A percentile compares a stretch with the other conserved stretches of the same genome.
Conservation (phyloP, 495 filamentous ascomycete species). For the Penicillium arizonense region DNA sequence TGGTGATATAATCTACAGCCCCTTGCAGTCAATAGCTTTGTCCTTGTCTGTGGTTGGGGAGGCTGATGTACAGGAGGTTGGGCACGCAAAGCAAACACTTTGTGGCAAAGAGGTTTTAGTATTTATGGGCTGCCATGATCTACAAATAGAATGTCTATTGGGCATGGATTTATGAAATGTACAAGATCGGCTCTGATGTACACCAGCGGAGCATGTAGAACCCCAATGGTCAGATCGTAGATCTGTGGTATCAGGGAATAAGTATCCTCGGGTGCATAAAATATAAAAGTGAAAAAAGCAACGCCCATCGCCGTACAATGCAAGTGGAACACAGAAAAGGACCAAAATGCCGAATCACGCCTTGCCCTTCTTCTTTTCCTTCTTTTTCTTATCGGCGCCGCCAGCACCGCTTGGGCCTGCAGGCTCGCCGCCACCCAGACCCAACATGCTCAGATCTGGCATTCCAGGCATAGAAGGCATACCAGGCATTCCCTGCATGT, state of each 20-base stretch:
- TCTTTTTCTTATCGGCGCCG: conserved; percentile 46
- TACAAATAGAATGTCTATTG: too few relatives aligned
- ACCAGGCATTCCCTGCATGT: conserved; percentile 43
- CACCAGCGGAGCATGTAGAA: too few relatives aligned
- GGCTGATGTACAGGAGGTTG: background rate
- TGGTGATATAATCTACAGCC: background rate
- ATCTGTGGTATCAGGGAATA: conserved; percentile 6
- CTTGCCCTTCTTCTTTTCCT: conserved; percentile 52
- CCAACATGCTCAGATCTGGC: conserved; percentile 36
- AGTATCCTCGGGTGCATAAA: conserved; percentile 15
- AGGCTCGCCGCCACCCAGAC: conserved; percentile 24
- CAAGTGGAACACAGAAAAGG: conserved; percentile 21
- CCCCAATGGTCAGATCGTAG: background rate
- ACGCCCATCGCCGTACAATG: conserved; percentile 41
- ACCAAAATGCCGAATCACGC: conserved; percentile 21
- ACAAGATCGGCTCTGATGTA: conserved; percentile 2
- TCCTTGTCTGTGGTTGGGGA: background rate
- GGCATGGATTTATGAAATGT: background rate
- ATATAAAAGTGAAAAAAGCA: conserved; percentile 20
- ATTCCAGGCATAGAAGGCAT: conserved; percentile 37
- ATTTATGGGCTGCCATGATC: too few relatives aligned
- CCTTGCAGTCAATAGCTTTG: background rate
- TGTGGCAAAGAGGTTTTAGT: too few relatives aligned
- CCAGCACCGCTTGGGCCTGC: conserved; percentile 23
- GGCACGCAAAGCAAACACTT: background rate